A percentile compares a stretch with the other conserved stretches of the same genome.
Conservation (phyloP, 192 early-diverging fungal genomes). For the Entomortierella chlamydospora region DNA sequence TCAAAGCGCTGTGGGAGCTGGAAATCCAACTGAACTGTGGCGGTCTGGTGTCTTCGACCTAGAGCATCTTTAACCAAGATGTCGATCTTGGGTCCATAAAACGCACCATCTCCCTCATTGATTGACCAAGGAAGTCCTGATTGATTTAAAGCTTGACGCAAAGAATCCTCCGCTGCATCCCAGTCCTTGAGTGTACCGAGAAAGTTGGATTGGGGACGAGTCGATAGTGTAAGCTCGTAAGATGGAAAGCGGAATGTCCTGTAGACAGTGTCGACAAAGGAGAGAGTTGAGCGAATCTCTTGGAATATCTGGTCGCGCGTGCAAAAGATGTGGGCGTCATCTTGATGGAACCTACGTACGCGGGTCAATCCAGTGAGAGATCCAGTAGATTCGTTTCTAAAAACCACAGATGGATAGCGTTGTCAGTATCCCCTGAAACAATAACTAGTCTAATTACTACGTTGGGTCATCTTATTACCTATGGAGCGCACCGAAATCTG, state of each 20-base stretch:
- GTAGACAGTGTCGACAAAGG: slow-evolving; percentile 85
- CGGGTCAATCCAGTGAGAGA: slow-evolving; percentile 91
- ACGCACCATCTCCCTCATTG: slow-evolving; percentile 92
- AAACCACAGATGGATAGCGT: too few relatives aligned
- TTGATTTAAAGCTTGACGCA: slow-evolving; percentile 75
- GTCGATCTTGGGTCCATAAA: slow-evolving; percentile 98
- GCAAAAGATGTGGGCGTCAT: slow-evolving; percentile 98
- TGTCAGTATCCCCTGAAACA: too few relatives aligned
- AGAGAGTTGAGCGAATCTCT: slow-evolving; percentile 85
- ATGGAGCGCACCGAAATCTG: slow-evolving; percentile 95
- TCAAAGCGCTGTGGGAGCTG: slow-evolving; percentile 90
- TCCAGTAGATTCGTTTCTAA: slow-evolving; percentile 91
- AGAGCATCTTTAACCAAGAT: slow-evolving; percentile 85
- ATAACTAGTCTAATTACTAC: too few relatives aligned
- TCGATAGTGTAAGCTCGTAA: slow-evolving; percentile 85
- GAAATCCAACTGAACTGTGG: slow-evolving; percentile 96
- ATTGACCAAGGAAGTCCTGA: slow-evolving; percentile 73
- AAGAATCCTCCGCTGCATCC: slow-evolving; percentile 80
- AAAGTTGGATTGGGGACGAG: slow-evolving; percentile 76
- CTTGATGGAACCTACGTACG: slow-evolving; percentile 95
- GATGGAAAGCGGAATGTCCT: slow-evolving; percentile 79
- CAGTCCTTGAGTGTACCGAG: slow-evolving; percentile 84
- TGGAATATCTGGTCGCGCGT: slow-evolving; percentile 77
- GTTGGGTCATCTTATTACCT: too few relatives aligned
- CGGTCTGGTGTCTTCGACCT: slow-evolving; percentile 90